These are phyloP conservation scores for Medicago truncatula DNA, from an alignment of 306 rosid genomes.

Conservation along the genomic window MtrunA17r5.0-ANR NC_053048.1:37913001-37913500, in stretches of 20 bases:
- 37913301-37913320: constrained; percentile 56
- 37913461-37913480: too few relatives aligned
- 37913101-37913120: too few relatives aligned
- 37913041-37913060: too few relatives aligned
- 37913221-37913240: not conserved
- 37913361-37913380: not conserved
- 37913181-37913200: too few relatives aligned
- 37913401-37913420: not conserved
- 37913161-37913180: too few relatives aligned
- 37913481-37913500: not conserved
- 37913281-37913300: constrained; percentile 21
- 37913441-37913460: not conserved
- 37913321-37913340: constrained; percentile 65
- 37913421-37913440: too few relatives aligned
- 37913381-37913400: not conserved
- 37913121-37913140: too few relatives aligned
- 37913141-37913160: too few relatives aligned
- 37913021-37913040: too few relatives aligned
- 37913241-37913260: constrained; percentile 24
- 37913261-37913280: constrained; percentile 36
- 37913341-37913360: not conserved
- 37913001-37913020: too few relatives aligned
- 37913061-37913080: too few relatives aligned
- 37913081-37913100: too few relatives aligned
- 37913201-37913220: not conserved